These are phyloP conservation scores for Leccinum pachyderme DNA, from an alignment of 1,284 basidiomycete genomes.

Conservation along the genomic window DNA sequence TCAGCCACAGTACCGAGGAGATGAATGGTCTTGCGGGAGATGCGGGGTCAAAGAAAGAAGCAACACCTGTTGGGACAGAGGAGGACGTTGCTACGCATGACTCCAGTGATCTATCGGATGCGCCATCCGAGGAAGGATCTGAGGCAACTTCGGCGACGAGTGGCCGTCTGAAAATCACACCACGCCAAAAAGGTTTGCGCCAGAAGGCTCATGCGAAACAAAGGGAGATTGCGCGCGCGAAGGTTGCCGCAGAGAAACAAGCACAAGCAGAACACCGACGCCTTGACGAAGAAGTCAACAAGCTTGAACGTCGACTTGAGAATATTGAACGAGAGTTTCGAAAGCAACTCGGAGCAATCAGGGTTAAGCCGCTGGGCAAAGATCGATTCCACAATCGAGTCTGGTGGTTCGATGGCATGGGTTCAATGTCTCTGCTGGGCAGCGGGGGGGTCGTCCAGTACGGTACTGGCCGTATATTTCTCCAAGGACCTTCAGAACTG, in stretches of 20 bases:
- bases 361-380: constrained; percentile 84
- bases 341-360: constrained; percentile 76
- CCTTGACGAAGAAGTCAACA: constrained; percentile 85
- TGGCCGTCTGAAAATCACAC: constrained; percentile 46
- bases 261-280: constrained; percentile 75
- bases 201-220: constrained; percentile 70
- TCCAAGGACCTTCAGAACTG: constrained; percentile 84
- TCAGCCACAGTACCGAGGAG: constrained; percentile 58
- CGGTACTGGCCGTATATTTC: constrained; percentile 85
- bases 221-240: constrained; percentile 71
- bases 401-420: constrained; percentile 99
- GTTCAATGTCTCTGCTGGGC: constrained; percentile 73
- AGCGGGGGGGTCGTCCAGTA: constrained; percentile 76
- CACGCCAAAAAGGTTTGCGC: constrained; percentile 51
- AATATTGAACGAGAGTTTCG: constrained; percentile 93
- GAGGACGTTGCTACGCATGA: constrained; percentile 61
- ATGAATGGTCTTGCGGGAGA: constrained; percentile 66
- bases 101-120: constrained; percentile 70
- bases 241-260: constrained; percentile 68
- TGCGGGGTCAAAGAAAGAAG: constrained; percentile 54
- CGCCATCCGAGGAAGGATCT: constrained; percentile 53
- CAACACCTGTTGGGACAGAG: constrained; percentile 41
- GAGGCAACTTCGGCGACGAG: constrained; percentile 44
- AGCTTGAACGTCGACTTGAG: constrained; percentile 76
- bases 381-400: constrained; percentile 94